Conservation (phyloP, 2,329 filamentous ascomycete species). For the Cercospora berteroae region DNA sequence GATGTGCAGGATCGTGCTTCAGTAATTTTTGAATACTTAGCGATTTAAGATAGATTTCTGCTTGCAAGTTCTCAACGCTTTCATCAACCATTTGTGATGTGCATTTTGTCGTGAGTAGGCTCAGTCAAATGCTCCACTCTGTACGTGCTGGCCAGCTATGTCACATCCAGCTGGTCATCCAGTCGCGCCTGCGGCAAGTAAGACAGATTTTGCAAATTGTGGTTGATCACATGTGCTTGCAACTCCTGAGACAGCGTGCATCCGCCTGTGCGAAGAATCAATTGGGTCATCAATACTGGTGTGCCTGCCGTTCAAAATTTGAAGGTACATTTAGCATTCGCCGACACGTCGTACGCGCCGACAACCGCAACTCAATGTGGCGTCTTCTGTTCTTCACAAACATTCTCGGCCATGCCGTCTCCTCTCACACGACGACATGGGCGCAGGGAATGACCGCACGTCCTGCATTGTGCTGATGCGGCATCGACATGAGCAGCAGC, state of each 20-base stretch:
- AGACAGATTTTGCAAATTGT: not conserved
- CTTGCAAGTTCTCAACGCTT: not conserved
- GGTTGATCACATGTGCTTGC: not conserved
- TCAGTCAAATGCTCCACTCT: too few species aligned
- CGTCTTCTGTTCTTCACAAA: not conserved
- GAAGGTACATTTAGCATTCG: not conserved
- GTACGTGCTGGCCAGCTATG: too few species aligned
- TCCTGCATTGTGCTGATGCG: not conserved
- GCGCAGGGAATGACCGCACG: not conserved
- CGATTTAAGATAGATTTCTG: not conserved
- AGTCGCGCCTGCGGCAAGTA: not conserved
- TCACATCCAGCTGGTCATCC: too few species aligned
- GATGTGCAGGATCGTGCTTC: not conserved
- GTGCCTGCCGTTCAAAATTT: not conserved
- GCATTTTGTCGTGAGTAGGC: too few species aligned
- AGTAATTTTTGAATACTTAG: not conserved
- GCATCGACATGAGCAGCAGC: constrained; percentile 16
- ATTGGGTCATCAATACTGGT: not conserved
- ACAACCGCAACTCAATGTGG: not conserved
- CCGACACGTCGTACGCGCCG: not conserved
- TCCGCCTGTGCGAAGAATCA: not conserved
- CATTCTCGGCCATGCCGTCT: not conserved
- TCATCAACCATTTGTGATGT: not conserved
- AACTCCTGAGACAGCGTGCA: not conserved
- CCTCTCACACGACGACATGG: not conserved